Evolutionary conservation across 2,329 filamentous ascomycete species (phyloP).

Genomic region (Colletotrichum cereale): DNA sequence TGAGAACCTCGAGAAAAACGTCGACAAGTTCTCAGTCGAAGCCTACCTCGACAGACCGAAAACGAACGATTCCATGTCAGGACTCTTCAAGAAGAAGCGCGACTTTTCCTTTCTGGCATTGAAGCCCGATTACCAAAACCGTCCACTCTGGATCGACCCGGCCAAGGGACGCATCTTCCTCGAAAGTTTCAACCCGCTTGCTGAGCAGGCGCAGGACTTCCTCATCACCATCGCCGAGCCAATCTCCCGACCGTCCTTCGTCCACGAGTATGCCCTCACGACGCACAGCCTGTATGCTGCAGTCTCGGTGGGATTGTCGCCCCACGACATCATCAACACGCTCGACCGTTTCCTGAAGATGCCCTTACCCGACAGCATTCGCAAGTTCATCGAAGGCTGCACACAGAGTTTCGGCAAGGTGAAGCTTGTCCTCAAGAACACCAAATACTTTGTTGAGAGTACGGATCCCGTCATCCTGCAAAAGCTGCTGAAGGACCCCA

Average conservation of each 20-base stretch:
- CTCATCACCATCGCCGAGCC: slow-evolving; percentile 96
- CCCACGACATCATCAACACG: slow-evolving; percentile 89
- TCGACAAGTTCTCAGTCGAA: slow-evolving; percentile 70
- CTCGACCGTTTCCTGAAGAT: slow-evolving; percentile 92
- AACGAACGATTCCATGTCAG: slow-evolving; percentile 30
- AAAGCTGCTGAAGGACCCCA: slow-evolving; percentile 84
- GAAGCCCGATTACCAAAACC: slow-evolving; percentile 89
- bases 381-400: slow-evolving; percentile 81
- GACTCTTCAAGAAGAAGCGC: slow-evolving; percentile 55
- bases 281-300: slow-evolving; percentile 95
- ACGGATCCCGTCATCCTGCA: slow-evolving; percentile 89
- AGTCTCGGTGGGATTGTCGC: slow-evolving; percentile 91
- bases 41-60: slow-evolving; percentile 53
- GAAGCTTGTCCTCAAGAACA: slow-evolving; percentile 93
- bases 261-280: slow-evolving; percentile 94
- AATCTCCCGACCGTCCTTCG: slow-evolving; percentile 86
- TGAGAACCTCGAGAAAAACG: slow-evolving; percentile 68
- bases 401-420: slow-evolving; percentile 96
- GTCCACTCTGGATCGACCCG: slow-evolving; percentile 95
- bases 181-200: slow-evolving; percentile 92
- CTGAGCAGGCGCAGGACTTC: slow-evolving; percentile 91
- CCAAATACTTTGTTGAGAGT: slow-evolving; percentile 93
- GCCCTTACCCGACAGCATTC: slow-evolving; percentile 83
- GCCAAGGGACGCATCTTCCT: slow-evolving; percentile 88
- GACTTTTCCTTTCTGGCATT: slow-evolving; percentile 87